A percentile compares a stretch with the other conserved stretches of the same genome.
phyloP scores from a whole-genome alignment of 768 basidiomycete genomes.

The Podaxis sp. region DNA sequence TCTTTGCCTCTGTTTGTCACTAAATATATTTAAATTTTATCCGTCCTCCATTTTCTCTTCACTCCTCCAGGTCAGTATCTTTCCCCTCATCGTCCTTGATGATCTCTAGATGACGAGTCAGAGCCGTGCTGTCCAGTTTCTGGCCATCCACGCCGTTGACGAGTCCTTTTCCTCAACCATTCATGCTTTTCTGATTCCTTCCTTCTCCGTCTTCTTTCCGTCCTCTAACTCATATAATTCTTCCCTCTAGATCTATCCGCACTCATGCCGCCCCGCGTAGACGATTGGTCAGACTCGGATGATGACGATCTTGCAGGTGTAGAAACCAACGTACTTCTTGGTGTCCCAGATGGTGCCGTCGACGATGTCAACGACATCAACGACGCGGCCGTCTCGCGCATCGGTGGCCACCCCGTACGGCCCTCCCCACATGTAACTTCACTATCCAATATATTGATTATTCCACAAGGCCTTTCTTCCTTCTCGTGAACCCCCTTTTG shows the following conservation, averaged over 20 bases:
- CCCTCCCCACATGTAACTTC: conserved; percentile 49
- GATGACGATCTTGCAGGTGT: conserved; percentile 54
- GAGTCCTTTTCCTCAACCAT: conserved; percentile 74
- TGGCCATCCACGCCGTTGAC: conserved; percentile 56
- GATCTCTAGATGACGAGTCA: conserved; percentile 77
- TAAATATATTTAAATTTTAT: conserved; percentile 18
- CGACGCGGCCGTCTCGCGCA: conserved; percentile 85
- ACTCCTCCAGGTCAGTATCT: conserved; percentile 15
- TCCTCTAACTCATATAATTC: conserved; percentile 22
- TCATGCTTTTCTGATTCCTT: conserved; percentile 84
- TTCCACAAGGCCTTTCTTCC: conserved; percentile 69
- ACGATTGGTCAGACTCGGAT: conserved; percentile 84
- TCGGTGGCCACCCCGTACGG: conserved; percentile 90
- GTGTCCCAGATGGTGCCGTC: conserved; percentile 76
- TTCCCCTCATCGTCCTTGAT: conserved; percentile 29
- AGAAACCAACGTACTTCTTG: conserved; percentile 76
- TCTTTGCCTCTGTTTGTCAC: conserved; percentile 29
- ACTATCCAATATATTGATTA: conserved; percentile 45
- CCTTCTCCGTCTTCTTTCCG: conserved; percentile 20
- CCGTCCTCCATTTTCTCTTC: conserved; percentile 10
- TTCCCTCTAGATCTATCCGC: conserved; percentile 17
- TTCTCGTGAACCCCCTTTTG: conserved; percentile 56
- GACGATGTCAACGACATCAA: conserved; percentile 54
- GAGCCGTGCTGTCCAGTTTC: conserved; percentile 64
- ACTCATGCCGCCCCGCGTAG: conserved; percentile 46